phyloP scores from a whole-genome alignment of 2,329 filamentous ascomycete species.

The Clarireedia sp. region DNA sequence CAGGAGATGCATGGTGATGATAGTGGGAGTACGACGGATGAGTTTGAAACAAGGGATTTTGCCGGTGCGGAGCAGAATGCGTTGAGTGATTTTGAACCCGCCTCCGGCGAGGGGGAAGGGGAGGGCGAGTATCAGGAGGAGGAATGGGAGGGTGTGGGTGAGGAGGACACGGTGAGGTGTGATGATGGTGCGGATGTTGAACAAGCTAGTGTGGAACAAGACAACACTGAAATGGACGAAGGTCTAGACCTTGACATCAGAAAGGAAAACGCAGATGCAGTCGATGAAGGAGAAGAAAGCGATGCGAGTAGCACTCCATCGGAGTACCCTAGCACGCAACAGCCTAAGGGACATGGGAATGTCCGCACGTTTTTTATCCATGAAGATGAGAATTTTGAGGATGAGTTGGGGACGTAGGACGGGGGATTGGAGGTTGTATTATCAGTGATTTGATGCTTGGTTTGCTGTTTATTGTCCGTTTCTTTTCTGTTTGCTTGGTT shows the following conservation, averaged over 20 bases:
- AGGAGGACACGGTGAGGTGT: not conserved
- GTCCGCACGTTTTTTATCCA: constrained; percentile 1
- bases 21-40: constrained; percentile 21
- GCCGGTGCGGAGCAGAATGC: constrained; percentile 21
- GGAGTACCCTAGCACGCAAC: constrained; percentile 10
- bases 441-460: too few relatives aligned
- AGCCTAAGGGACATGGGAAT: not conserved
- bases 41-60: constrained; percentile 21
- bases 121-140: constrained; percentile 5
- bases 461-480: too few relatives aligned
- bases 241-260: too few relatives aligned
- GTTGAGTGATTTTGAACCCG: constrained; percentile 17
- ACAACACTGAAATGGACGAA: not conserved
- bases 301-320: constrained; percentile 10
- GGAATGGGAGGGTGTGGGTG: constrained; percentile 11
- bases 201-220: not conserved
- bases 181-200: not conserved
- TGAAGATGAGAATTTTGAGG: constrained; percentile 10
- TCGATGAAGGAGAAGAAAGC: constrained; percentile 3
- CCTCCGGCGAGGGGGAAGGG: not conserved
- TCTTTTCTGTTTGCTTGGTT: too few relatives aligned
- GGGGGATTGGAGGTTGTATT: too few relatives aligned
- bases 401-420: not conserved
- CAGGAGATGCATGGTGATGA: constrained; percentile 12
- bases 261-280: not conserved